A percentile compares a stretch with the other conserved stretches of the same genome.
Evolutionary conservation across 225 moss, liverwort and hornwort genomes (phyloP).

Genomic region (Neckera pumila): DNA sequence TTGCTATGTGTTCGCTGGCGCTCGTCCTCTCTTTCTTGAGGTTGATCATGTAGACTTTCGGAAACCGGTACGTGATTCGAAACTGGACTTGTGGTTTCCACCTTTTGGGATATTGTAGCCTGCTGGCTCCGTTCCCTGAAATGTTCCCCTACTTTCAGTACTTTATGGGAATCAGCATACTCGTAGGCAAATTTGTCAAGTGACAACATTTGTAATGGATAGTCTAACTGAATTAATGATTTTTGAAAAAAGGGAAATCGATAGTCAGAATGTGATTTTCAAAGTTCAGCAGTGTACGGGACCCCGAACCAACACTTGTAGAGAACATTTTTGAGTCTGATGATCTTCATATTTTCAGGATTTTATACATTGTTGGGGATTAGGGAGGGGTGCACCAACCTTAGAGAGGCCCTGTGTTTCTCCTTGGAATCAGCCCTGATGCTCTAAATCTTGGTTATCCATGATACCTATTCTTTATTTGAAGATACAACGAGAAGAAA

Average conservation of each 20-base stretch:
- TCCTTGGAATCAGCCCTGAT: not conserved
- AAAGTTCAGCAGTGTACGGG: not conserved
- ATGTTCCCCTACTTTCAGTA: not conserved
- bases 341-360: not conserved
- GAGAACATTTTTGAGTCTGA: not conserved
- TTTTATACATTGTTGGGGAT: not conserved
- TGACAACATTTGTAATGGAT: not conserved
- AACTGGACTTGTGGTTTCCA: not conserved
- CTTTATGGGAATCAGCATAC: not conserved
- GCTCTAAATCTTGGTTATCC: not conserved
- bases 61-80: constrained; percentile 45
- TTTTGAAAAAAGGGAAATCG: not conserved
- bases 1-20: constrained; percentile 83
- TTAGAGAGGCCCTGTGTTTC: not conserved
- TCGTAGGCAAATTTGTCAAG: not conserved
- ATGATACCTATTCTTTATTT: not conserved
- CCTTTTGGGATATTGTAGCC: not conserved
- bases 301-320: not conserved
- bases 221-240: not conserved
- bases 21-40: constrained; percentile 66
- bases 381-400: not conserved
- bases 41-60: constrained; percentile 93
- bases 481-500: not conserved
- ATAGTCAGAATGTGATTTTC: not conserved
- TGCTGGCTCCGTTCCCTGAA: not conserved